phyloP scores from a whole-genome alignment of 1,139 yeast genomes.

The Entelexis sorbosivorans region DNA sequence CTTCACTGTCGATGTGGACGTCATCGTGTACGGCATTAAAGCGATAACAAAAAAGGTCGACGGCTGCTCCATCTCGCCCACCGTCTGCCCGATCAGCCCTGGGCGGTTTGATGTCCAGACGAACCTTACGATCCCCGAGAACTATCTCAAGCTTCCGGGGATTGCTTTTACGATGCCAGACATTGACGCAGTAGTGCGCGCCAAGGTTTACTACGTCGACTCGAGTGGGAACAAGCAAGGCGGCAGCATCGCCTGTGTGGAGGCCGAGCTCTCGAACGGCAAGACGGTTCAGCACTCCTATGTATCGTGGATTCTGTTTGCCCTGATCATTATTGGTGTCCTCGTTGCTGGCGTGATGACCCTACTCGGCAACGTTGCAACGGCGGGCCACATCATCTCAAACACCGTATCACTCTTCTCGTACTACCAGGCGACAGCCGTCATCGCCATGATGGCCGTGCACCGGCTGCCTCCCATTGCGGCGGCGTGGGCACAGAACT shows the following conservation, averaged over 20 bases:
- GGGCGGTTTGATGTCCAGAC: constrained; percentile 74
- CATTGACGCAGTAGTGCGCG: constrained; percentile 81
- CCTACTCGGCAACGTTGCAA: constrained; percentile 75
- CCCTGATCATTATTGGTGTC: constrained; percentile 77
- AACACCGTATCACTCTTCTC: constrained; percentile 85
- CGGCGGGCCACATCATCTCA: constrained; percentile 95
- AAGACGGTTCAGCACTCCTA: constrained; percentile 90
- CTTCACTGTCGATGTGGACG: constrained; percentile 52
- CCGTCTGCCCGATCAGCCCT: constrained; percentile 68
- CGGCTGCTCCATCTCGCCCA: constrained; percentile 47
- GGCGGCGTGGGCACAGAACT: constrained; percentile 96
- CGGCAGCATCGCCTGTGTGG: constrained; percentile 69
- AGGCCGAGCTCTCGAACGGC: constrained; percentile 75
- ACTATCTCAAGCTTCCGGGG: constrained; percentile 51
- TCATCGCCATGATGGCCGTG: constrained; percentile 94
- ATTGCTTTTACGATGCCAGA: constrained; percentile 88
- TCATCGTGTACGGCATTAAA: constrained; percentile 78
- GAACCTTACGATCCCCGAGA: constrained; percentile 30
- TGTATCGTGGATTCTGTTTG: constrained; percentile 96
- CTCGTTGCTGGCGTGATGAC: constrained; percentile 79
- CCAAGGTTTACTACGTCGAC: constrained; percentile 43
- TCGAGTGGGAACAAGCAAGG: constrained; percentile 24
- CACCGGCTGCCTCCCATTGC: constrained; percentile 91
- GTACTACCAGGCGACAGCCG: constrained; percentile 88
- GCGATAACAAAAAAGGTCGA: constrained; percentile 46